Base-by-base conservation (phyloP, 106 monocot species). In the Allium sativum region DNA sequence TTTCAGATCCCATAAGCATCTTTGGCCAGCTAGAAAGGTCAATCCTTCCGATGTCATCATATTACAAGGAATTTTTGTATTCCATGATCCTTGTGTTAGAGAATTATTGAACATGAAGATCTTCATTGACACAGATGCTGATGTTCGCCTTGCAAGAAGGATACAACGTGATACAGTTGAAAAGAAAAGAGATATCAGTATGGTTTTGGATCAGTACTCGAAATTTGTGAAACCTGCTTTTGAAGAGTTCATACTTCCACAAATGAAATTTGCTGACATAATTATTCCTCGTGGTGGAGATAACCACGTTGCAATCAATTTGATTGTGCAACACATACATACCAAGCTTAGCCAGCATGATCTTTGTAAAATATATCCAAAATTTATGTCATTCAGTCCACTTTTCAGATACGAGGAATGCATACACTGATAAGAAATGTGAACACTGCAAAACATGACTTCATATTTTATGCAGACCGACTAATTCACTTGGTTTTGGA, bases 1-100 rank as follows among this genome's bases (percentile, higher is more conserved):
- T 74, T 92, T 74, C 66, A 77, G 68, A 56, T 77, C 59, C 18
- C 40, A 87, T 50, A 70, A 74, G 60, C 74, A 40, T 21, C 62
- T 60, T 10, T 61, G 63, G 18, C 80, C 77, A 17, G 21, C 77
- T 68, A 68, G 86, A 64, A 92, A 83, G 91, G 94, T 94, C 43
- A 94, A 90, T 75, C 83, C 90, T 65, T 86, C 94, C 61, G 90
- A 90, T 83, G 94, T 94, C 44, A 84, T 94, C 56, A 90, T 94
- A 52, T 73, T 94, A 58, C 86, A 90, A 52, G 89, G 94, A 15
- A 94, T 94, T 73, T 61, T 94, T 72, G 78, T 94, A 12, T 94
- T 94, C 68, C 94, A 90, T 84, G 94, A 94, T 73, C 76, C 76
- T 46, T 78, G 86, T 48, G 79, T 94, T 42, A 78, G 89, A 42